These are phyloP conservation scores for Yamadazyma trypodendri DNA, from an alignment of 1,139 yeast species.

Conservation along the genomic window DNA sequence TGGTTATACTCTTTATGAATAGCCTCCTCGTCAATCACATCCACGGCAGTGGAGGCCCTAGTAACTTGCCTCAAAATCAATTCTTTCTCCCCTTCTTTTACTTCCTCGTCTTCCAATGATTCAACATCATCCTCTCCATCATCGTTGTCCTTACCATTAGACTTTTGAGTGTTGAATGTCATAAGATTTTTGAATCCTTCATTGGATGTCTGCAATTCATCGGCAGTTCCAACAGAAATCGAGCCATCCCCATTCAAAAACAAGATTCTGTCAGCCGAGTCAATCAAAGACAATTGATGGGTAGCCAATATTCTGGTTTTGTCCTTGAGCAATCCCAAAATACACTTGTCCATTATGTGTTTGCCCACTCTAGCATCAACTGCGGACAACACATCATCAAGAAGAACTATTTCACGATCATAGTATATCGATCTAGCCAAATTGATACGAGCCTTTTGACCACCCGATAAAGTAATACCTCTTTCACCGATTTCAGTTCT, in stretches of 20 bases:
- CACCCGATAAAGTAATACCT: constrained; percentile 50
- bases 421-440: constrained; percentile 47
- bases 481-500: constrained; percentile 49
- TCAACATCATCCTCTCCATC: constrained; percentile 21
- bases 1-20: constrained; percentile 16
- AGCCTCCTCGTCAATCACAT: constrained; percentile 21
- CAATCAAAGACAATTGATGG: constrained; percentile 45
- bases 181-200: constrained; percentile 18
- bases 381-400: constrained; percentile 50
- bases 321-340: constrained; percentile 31
- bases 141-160: constrained; percentile 19
- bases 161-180: constrained; percentile 20
- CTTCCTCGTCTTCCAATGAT: constrained; percentile 20
- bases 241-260: constrained; percentile 43
- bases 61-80: constrained; percentile 13
- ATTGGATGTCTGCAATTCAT: constrained; percentile 34
- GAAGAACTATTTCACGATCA: constrained; percentile 35
- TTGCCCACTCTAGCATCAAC: constrained; percentile 52
- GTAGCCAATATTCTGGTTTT: constrained; percentile 48
- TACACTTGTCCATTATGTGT: constrained; percentile 41
- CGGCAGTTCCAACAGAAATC: constrained; percentile 34
- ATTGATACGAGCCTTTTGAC: constrained; percentile 49
- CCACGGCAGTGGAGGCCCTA: constrained; percentile 14
- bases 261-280: constrained; percentile 39
- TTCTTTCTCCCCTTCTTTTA: constrained; percentile 19